These are phyloP conservation scores for Calonectria naviculata DNA, from an alignment of 2,329 filamentous ascomycete species.

Conservation along the genomic window DNA sequence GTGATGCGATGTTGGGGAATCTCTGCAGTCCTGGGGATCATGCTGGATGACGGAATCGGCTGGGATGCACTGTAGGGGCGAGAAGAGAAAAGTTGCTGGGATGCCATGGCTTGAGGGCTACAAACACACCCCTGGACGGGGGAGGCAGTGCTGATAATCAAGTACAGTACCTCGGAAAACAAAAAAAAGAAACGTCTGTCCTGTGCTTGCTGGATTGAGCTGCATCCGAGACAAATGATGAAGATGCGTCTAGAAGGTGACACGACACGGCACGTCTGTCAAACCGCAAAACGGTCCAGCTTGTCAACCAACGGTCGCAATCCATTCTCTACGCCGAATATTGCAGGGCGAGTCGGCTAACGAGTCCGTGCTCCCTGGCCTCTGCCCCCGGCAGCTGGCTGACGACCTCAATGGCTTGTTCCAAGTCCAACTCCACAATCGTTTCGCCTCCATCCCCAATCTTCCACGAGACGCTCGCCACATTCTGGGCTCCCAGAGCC, in stretches of 20 bases:
- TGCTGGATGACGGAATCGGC: not conserved
- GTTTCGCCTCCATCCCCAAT: not conserved
- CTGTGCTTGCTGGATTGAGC: too few relatives aligned
- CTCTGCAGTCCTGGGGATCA: not conserved
- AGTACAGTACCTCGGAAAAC: not conserved
- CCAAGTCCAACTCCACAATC: constrained; percentile 10
- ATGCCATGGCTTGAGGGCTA: not conserved
- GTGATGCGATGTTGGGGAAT: not conserved
- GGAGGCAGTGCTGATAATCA: not conserved
- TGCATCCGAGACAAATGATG: too few relatives aligned
- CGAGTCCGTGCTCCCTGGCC: constrained; percentile 5
- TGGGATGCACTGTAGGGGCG: not conserved
- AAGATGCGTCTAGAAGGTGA: too few relatives aligned
- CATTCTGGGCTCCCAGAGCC: constrained; percentile 14
- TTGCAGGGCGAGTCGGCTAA: not conserved
- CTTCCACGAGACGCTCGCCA: constrained; percentile 18
- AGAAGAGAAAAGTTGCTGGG: not conserved
- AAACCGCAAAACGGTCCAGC: not conserved
- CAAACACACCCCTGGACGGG: not conserved
- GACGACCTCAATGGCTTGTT: constrained; percentile 4
- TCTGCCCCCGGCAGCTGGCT: constrained; percentile 14
- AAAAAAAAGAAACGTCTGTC: too few relatives aligned
- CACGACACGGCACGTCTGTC: not conserved
- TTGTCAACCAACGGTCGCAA: not conserved
- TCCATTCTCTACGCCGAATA: not conserved